phyloP scores from a whole-genome alignment of 2,329 filamentous ascomycete species.

The Daldinia sp. region DNA sequence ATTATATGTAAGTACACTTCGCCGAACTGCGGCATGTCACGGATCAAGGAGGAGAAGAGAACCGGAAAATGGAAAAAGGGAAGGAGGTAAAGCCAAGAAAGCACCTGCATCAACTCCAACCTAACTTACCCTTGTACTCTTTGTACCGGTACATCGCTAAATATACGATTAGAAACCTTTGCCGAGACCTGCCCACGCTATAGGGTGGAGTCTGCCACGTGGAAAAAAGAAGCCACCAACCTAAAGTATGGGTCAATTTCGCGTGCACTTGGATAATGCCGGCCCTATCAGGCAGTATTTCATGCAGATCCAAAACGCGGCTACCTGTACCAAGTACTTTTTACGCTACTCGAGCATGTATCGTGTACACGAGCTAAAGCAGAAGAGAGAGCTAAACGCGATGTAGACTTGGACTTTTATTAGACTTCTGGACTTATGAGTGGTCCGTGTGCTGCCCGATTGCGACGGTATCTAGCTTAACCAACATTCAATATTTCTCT shows the following conservation, averaged over 20 bases:
- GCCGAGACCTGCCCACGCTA: constrained; percentile 38
- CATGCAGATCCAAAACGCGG: constrained; percentile 37
- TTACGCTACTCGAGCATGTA: background rate
- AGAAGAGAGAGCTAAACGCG: background rate
- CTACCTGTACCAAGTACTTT: constrained; percentile 4
- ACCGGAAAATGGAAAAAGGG: background rate
- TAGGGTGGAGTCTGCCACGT: constrained; percentile 35
- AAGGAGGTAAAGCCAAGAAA: constrained; percentile 6
- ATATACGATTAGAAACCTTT: constrained; percentile 33
- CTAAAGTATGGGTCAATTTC: constrained; percentile 35
- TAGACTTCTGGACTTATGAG: background rate
- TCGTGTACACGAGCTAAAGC: background rate
- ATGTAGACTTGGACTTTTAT: background rate
- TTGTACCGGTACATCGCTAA: constrained; percentile 25
- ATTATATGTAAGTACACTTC: background rate
- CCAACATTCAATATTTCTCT: background rate
- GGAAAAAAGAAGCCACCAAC: constrained; percentile 35
- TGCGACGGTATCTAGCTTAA: background rate
- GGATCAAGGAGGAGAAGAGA: background rate
- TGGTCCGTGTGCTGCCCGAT: background rate
- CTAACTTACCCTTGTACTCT: background rate
- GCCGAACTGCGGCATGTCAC: background rate
- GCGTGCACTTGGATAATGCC: constrained; percentile 36
- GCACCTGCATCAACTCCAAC: background rate
- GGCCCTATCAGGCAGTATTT: constrained; percentile 34